phyloP scores from a whole-genome alignment of 2,329 filamentous ascomycete genomes.

The Fusarium incarnatum region DNA sequence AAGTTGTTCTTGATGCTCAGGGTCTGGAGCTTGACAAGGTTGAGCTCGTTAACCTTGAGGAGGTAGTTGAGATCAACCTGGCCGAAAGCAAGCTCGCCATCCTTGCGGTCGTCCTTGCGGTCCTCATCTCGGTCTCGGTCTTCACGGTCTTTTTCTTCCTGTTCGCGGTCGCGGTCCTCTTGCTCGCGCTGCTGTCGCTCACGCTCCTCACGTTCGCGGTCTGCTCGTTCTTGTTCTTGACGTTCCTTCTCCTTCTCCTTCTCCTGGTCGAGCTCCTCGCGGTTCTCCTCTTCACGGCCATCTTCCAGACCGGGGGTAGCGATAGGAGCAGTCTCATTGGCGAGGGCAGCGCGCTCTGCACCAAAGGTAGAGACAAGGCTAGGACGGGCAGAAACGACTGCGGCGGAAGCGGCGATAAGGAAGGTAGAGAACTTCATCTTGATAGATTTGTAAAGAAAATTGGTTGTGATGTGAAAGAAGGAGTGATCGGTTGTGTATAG shows the following conservation, averaged over 20 bases:
- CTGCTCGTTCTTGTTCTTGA: neutral
- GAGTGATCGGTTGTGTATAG: slow-evolving; percentile 8
- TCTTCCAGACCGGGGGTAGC: neutral
- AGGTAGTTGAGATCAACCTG: slow-evolving; percentile 59
- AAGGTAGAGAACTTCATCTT: slow-evolving; percentile 64
- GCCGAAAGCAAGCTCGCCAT: slow-evolving; percentile 57
- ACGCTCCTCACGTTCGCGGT: neutral
- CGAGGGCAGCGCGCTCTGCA: slow-evolving; percentile 7
- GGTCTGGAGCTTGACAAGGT: slow-evolving; percentile 57
- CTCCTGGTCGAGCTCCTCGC: slow-evolving; percentile 19
- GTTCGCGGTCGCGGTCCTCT: neutral
- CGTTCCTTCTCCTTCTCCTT: neutral
- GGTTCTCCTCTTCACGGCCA: neutral
- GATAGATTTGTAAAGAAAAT: slow-evolving; percentile 37
- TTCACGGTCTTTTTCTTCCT: neutral
- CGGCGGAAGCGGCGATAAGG: slow-evolving; percentile 59
- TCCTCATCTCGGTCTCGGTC: slow-evolving; percentile 1
- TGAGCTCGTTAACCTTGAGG: slow-evolving; percentile 59
- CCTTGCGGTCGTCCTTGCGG: slow-evolving; percentile 40
- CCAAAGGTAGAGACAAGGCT: slow-evolving; percentile 49
- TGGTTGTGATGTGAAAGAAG: slow-evolving; percentile 2
- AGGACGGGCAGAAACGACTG: slow-evolving; percentile 59
- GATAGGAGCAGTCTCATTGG: slow-evolving; percentile 23
- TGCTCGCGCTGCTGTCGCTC: neutral
- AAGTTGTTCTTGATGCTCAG: slow-evolving; percentile 58